Evolutionary conservation across 2,329 filamentous ascomycete species (phyloP).

Genomic region (Ophiocordyceps robertsii): DNA sequence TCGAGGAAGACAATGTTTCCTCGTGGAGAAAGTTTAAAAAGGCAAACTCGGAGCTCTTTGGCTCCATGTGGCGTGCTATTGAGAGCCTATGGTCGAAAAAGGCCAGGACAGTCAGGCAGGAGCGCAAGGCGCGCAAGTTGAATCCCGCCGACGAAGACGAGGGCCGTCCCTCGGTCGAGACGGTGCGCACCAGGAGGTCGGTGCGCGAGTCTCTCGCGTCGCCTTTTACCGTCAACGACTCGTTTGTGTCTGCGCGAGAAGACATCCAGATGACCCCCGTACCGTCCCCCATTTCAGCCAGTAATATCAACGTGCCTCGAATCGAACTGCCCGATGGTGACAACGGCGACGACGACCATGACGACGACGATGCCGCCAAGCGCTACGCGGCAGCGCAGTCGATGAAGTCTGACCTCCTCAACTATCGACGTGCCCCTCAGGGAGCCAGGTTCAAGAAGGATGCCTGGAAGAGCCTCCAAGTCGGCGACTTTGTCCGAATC

Average conservation of each 20-base stretch:
- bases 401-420: constrained; percentile 51
- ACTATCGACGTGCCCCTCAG: constrained; percentile 49
- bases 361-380: constrained; percentile 12
- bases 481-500: constrained; percentile 90
- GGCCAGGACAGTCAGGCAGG: constrained; percentile 33
- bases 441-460: constrained; percentile 85
- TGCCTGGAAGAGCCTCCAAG: constrained; percentile 87
- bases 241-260: constrained; percentile 42
- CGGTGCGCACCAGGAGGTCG: constrained; percentile 18
- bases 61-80: constrained; percentile 35
- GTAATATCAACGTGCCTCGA: constrained; percentile 20
- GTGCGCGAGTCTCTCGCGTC: constrained; percentile 28
- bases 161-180: constrained; percentile 44
- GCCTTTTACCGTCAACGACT: constrained; percentile 37
- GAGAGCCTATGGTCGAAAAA: constrained; percentile 37
- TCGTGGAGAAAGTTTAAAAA: constrained; percentile 87
- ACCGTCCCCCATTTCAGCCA: constrained; percentile 52
- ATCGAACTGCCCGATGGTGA: constrained; percentile 24
- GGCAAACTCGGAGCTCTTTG: constrained; percentile 52
- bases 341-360: too few species aligned
- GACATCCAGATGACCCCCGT: constrained; percentile 96
- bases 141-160: constrained; percentile 27
- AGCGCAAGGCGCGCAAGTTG: constrained; percentile 23
- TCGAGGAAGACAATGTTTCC: constrained; percentile 73
- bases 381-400: constrained; percentile 25